A percentile compares a stretch with the other conserved stretches of the same genome.
Conservation (phyloP, 2,329 filamentous ascomycete genomes). For the Paecilomyces fulvus region DNA sequence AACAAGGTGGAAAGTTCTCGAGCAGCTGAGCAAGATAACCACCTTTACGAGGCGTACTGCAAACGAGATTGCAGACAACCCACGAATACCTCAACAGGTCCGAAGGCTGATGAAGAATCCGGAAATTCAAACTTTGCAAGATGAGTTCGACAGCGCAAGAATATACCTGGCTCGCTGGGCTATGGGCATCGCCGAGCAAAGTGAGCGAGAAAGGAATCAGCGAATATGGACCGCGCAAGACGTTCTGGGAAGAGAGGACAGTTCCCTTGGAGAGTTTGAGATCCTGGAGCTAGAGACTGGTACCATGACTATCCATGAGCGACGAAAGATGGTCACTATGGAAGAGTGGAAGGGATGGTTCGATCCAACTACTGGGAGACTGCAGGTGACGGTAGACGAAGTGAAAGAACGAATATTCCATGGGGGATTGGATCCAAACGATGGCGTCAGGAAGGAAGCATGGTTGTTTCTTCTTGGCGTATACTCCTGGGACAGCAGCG, state of each 20-base stretch:
- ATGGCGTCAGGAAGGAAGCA: slow-evolving; percentile 89
- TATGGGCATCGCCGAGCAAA: slow-evolving; percentile 97
- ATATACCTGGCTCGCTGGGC: slow-evolving; percentile 95
- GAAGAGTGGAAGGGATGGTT: slow-evolving; percentile 92
- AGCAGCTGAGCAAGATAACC: slow-evolving; percentile 94
- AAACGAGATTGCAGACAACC: slow-evolving; percentile 85
- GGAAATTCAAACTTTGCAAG: slow-evolving; percentile 88
- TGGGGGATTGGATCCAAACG: slow-evolving; percentile 77
- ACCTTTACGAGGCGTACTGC: slow-evolving; percentile 90
- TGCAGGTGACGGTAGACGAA: slow-evolving; percentile 78
- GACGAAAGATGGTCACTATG: slow-evolving; percentile 66
- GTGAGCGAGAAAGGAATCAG: slow-evolving; percentile 75
- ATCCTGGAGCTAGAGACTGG: slow-evolving; percentile 72
- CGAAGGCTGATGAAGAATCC: slow-evolving; percentile 77
- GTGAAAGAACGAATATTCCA: slow-evolving; percentile 98
- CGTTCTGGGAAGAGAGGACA: slow-evolving; percentile 87
- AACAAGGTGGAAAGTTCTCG: slow-evolving; percentile 90
- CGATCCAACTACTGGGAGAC: slow-evolving; percentile 57
- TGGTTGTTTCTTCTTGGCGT: slow-evolving; percentile 93
- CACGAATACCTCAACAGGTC: slow-evolving; percentile 81
- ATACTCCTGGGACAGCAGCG: slow-evolving; percentile 84
- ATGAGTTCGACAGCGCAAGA: slow-evolving; percentile 94
- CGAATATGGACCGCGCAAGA: slow-evolving; percentile 90
- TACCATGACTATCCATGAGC: slow-evolving; percentile 65
- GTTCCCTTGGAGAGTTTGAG: slow-evolving; percentile 92